These are phyloP conservation scores for Phaeotremella skinneri DNA, from an alignment of 768 basidiomycete species.

Conservation along the genomic window DNA sequence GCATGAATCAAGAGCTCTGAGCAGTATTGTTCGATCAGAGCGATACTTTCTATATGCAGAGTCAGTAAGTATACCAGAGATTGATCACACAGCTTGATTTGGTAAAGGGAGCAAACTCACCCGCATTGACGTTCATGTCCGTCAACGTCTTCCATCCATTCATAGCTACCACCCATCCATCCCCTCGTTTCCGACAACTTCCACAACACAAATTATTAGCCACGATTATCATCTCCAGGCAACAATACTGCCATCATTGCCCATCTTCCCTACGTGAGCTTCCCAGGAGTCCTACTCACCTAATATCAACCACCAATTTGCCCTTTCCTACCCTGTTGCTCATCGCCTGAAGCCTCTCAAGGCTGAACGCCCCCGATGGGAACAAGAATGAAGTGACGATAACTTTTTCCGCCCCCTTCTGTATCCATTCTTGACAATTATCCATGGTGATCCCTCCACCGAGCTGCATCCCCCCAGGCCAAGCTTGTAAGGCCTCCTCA, in stretches of 20 bases:
- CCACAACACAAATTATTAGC: slow-evolving; percentile 72
- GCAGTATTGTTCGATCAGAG: slow-evolving; percentile 73
- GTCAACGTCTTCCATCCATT: slow-evolving; percentile 98
- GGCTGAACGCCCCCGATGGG: slow-evolving; percentile 73
- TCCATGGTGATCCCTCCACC: slow-evolving; percentile 84
- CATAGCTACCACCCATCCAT: slow-evolving; percentile 92
- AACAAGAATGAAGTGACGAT: slow-evolving; percentile 98
- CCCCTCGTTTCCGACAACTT: slow-evolving; percentile 76
- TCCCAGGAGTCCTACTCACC: slow-evolving; percentile 57
- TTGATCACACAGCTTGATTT: background rate
- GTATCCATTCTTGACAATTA: slow-evolving; percentile 82
- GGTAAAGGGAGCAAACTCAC: slow-evolving; percentile 18
- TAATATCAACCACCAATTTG: slow-evolving; percentile 88
- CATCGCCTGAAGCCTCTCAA: slow-evolving; percentile 66
- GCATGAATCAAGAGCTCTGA: slow-evolving; percentile 96
- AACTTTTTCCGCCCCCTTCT: slow-evolving; percentile 87
- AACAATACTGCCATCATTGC: slow-evolving; percentile 67
- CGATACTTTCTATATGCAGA: slow-evolving; percentile 64
- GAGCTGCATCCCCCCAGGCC: slow-evolving; percentile 89
- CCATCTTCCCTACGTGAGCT: slow-evolving; percentile 59
- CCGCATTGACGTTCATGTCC: slow-evolving; percentile 72
- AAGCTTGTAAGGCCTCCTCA: slow-evolving; percentile 71
- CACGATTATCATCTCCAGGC: slow-evolving; percentile 97
- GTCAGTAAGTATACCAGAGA: background rate
- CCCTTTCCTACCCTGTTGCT: slow-evolving; percentile 72